Base-by-base conservation (phyloP, 768 basidiomycete genomes). In the Mycena latifolia region DNA sequence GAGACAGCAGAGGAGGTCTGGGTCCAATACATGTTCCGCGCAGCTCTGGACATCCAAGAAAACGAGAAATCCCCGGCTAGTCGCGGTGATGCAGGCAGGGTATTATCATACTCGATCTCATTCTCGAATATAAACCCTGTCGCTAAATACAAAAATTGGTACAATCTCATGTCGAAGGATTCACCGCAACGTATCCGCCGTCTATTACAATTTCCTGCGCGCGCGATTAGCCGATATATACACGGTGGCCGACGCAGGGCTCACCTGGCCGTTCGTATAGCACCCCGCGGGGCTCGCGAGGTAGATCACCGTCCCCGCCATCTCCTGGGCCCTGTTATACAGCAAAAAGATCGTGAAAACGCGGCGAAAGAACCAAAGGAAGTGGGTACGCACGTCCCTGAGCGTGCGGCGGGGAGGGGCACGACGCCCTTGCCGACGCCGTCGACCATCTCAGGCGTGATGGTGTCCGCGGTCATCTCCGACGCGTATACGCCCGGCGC, bases 401-500 rank as follows among this genome's bases (percentile, higher is more conserved):
- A 77, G 33, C 92, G 80, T 60, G 78, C 79, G 7, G 87, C 85
- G 4, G 92, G 93, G 3, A 92, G 81, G 9, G 89, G 85, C 17
- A 78, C 54, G n/a, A 92, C 48, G 24, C 87, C 86, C 74, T 89
- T 87, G 7, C 86, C 86, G 61, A 93, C 77, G 50, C 77, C 78
- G 72, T 92, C 85, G 17, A 81, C 82, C 46, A 81, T 75, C 55
- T 82, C 80, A 6, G 84, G 78, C 3, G 74, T 73, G 59, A 92
- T 86, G 2, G 70, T 73, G 63, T 81, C 84, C n/a, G 68, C 59
- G 2, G 92, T 93, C 90, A 94, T 89, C 77, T 92, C 91, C 5
- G 91, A 92, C 65, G 84, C 87, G 69, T 89, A 94, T 17, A 89
- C 88, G 9, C 92, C 92, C 3, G 92, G 92, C 17, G 92, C 89